Percentiles rank a stretch among this genome's conserved stretches.
These are phyloP conservation scores for Diutina scorzettiae DNA, from an alignment of 1,139 yeast genomes.

Conservation along the genomic window DNA sequence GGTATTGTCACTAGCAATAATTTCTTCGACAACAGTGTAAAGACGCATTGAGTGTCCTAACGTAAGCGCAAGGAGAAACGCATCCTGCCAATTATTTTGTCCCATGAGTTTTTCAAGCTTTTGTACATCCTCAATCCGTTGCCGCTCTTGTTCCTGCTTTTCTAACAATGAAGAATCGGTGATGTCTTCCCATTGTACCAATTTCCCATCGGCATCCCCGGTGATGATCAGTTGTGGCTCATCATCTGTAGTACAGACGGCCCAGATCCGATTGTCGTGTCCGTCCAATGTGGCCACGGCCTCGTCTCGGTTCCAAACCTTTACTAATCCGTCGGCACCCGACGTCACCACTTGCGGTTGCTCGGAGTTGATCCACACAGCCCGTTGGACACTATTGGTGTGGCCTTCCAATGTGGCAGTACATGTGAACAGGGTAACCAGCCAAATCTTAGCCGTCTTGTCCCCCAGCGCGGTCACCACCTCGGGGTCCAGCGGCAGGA, in stretches of 20 bases:
- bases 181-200: conserved; percentile 80
- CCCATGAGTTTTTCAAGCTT: conserved; percentile 61
- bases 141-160: conserved; percentile 40
- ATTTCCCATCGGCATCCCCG: conserved; percentile 93
- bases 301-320: conserved; percentile 82
- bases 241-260: conserved; percentile 52
- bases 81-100: conserved; percentile 73
- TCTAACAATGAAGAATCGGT: conserved; percentile 50
- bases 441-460: conserved; percentile 84
- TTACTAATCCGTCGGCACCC: conserved; percentile 91
- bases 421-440: conserved; percentile 63
- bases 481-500: conserved; percentile 67
- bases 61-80: conserved; percentile 74
- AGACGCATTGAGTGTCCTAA: conserved; percentile 80
- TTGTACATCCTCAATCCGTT: conserved; percentile 78
- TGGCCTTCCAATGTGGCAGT: conserved; percentile 86
- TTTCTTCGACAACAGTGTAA: conserved; percentile 53
- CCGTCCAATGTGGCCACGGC: conserved; percentile 66
- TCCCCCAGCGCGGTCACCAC: conserved; percentile 82
- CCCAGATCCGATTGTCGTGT: conserved; percentile 94
- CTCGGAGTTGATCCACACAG: conserved; percentile 45
- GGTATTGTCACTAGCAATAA: conserved; percentile 25
- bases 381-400: conserved; percentile 82
- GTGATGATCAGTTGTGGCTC: conserved; percentile 55
- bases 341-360: conserved; percentile 66